phyloP scores from a whole-genome alignment of 768 basidiomycete species.

The Suillus luteus region DNA sequence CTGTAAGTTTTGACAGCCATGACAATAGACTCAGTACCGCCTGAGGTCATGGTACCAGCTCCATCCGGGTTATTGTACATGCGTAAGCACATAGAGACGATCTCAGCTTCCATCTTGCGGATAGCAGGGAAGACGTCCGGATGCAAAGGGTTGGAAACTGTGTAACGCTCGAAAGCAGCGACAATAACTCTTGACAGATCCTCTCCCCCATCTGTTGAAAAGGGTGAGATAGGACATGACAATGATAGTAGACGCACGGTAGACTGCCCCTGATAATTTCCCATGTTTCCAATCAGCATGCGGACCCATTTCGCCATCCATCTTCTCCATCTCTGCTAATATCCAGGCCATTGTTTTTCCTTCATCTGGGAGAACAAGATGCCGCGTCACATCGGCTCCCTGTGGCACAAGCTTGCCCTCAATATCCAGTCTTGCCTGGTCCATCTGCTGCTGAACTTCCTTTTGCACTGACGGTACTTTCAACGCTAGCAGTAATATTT shows the following conservation, averaged over 20 bases:
- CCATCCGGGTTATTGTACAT: conserved; percentile 85
- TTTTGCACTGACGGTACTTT: conserved; percentile 59
- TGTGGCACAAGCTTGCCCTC: conserved; percentile 69
- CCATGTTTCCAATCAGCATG: conserved; percentile 64
- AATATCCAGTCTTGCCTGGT: conserved; percentile 62
- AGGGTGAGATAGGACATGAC: not conserved
- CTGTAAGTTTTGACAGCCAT: conserved; percentile 95
- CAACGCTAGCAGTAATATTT: conserved; percentile 55
- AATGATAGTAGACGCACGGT: conserved; percentile 55
- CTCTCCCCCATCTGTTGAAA: conserved; percentile 72
- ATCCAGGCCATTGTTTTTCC: conserved; percentile 77
- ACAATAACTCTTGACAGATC: conserved; percentile 79
- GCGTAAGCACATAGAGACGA: conserved; percentile 83
- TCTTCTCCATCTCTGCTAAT: conserved; percentile 72
- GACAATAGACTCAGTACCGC: conserved; percentile 94
- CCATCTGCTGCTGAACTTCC: conserved; percentile 66
- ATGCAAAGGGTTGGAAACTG: conserved; percentile 88
- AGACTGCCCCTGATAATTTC: conserved; percentile 83
- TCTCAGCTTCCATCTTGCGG: conserved; percentile 96
- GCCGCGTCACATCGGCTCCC: conserved; percentile 60
- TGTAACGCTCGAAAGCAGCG: conserved; percentile 79
- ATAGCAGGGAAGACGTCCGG: conserved; percentile 92
- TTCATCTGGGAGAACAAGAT: conserved; percentile 63
- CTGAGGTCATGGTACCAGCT: conserved; percentile 91
- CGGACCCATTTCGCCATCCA: conserved; percentile 60